Conservation (phyloP, 495 filamentous ascomycete species). For the Chlorociboria aeruginascens region DNA sequence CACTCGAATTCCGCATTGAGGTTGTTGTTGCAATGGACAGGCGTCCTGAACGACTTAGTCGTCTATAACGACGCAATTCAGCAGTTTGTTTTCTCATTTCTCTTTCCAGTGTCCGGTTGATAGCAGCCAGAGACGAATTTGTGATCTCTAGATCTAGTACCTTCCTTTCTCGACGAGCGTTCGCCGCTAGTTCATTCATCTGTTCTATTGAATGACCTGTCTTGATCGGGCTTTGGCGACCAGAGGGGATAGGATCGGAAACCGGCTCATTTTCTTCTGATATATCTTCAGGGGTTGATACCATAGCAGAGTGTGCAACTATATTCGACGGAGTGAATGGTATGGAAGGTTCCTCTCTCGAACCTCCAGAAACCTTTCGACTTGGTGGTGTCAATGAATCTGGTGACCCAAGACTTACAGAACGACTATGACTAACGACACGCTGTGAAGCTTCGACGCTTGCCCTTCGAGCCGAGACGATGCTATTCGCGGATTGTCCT, state of each 20-base stretch:
- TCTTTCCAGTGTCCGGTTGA: constrained; percentile 85
- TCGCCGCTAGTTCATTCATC: constrained; percentile 56
- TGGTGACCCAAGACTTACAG: constrained; percentile 13
- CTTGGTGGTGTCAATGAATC: constrained; percentile 2
- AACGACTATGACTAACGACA: constrained; percentile 12
- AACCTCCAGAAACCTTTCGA: constrained; percentile 11
- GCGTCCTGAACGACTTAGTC: constrained; percentile 65
- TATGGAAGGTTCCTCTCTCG: not conserved
- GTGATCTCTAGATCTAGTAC: constrained; percentile 97
- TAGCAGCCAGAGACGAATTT: constrained; percentile 91
- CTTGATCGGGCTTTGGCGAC: constrained; percentile 39
- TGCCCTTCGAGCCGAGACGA: constrained; percentile 18
- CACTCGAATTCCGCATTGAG: constrained; percentile 10
- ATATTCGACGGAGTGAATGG: constrained; percentile 18
- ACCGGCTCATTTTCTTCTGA: constrained; percentile 16
- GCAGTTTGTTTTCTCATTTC: constrained; percentile 85
- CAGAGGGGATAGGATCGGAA: constrained; percentile 19
- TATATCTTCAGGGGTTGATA: constrained; percentile 32
- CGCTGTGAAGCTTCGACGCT: constrained; percentile 14
- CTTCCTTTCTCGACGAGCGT: constrained; percentile 84
- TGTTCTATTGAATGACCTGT: constrained; percentile 34
- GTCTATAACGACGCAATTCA: constrained; percentile 72
- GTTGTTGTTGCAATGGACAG: constrained; percentile 39
- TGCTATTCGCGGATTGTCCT: constrained; percentile 16
- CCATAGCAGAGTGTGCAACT: constrained; percentile 16